Percentiles rank a stretch among this genome's conserved stretches.
Evolutionary conservation across 805 yeast species (phyloP).

Genomic region (Schizosaccharomyces japonicus): DNA sequence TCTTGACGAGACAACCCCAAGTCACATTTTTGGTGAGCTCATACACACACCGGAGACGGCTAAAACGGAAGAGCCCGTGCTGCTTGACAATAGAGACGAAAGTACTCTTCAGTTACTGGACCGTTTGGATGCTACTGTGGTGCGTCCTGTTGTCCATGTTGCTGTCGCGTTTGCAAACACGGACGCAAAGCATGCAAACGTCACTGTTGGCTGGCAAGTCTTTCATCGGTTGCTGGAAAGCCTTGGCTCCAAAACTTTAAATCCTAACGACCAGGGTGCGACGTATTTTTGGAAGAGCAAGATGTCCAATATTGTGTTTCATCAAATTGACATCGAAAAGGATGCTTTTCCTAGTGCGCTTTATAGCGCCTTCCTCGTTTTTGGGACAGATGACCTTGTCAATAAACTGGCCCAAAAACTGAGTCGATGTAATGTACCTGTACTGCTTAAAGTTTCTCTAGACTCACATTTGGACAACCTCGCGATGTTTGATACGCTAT

Average conservation of each 20-base stretch:
- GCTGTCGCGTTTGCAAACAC: background rate
- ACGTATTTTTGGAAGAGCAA: background rate
- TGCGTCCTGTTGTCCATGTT: background rate
- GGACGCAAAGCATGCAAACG: background rate
- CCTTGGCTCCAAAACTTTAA: background rate
- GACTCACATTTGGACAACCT: background rate
- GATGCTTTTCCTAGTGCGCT: background rate
- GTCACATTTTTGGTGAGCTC: background rate
- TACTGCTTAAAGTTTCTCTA: background rate
- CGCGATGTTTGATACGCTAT: background rate
- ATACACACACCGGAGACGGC: background rate
- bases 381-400: background rate
- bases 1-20: background rate
- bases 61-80: background rate
- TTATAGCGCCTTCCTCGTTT: background rate
- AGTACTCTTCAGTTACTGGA: background rate
- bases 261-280: background rate
- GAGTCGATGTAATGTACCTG: background rate
- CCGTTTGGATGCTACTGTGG: background rate
- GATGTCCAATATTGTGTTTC: background rate
- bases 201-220: background rate
- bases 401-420: background rate
- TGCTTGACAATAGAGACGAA: background rate
- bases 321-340: background rate
- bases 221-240: constrained; percentile 2